Evolutionary conservation across 768 basidiomycete species (phyloP).

Genomic region (Myochromella boudieri): DNA sequence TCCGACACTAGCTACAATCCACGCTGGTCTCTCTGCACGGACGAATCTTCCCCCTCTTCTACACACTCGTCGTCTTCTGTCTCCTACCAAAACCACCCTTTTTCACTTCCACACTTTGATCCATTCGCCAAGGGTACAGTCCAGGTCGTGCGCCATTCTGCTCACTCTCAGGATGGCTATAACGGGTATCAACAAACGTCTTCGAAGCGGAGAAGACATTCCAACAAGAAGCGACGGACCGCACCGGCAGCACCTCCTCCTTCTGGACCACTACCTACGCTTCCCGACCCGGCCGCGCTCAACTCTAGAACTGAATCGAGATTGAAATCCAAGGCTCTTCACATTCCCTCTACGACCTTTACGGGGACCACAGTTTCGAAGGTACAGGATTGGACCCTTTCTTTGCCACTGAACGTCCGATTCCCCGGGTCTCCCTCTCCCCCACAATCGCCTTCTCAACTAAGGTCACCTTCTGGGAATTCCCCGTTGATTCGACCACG

Average conservation of each 20-base stretch:
- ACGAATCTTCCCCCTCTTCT: conserved; percentile 11
- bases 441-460: not conserved
- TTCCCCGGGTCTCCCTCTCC: not conserved
- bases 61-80: too few relatives aligned
- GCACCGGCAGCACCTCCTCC: conserved; percentile 8
- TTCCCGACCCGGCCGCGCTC: too few relatives aligned
- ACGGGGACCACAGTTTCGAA: not conserved
- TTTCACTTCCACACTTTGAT: conserved; percentile 12
- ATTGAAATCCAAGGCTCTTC: too few relatives aligned
- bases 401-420: conserved; percentile 1
- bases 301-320: too few relatives aligned
- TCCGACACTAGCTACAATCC: conserved; percentile 2
- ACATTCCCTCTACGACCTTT: not conserved
- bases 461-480: too few relatives aligned
- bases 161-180: conserved; percentile 1
- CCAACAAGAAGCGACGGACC: not conserved
- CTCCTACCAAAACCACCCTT: conserved; percentile 17
- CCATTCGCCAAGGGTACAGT: conserved; percentile 26
- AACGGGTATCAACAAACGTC: not conserved
- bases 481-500: too few relatives aligned
- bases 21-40: conserved; percentile 19
- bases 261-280: conserved; percentile 6
- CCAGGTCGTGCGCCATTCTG: conserved; percentile 21
- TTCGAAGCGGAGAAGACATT: not conserved
- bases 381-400: conserved; percentile 14